Conservation (phyloP, 176 grass and related monocot genomes). For the Oropetium thomaeum region DNA sequence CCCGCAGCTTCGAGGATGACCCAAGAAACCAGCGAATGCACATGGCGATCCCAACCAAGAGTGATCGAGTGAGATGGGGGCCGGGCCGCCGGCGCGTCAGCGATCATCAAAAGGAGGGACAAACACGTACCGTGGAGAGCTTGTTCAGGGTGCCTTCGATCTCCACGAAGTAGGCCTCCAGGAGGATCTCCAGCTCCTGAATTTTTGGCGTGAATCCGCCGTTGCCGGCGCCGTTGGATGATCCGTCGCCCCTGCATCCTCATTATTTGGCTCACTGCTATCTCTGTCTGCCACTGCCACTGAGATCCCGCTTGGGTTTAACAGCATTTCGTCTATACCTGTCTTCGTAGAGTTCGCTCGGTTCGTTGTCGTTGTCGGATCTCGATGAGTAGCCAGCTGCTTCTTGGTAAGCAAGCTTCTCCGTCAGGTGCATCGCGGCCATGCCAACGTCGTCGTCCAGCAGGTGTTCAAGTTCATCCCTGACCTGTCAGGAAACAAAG, state of each 20-base stretch:
- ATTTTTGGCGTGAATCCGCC: conserved; percentile 43
- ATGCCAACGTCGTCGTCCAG: conserved; percentile 73
- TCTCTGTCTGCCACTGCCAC: not conserved
- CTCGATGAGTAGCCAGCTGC: conserved; percentile 17
- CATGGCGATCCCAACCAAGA: not conserved
- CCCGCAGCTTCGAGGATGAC: conserved; percentile 46
- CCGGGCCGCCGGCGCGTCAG: no score
- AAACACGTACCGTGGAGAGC: conserved; percentile 45
- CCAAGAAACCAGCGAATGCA: rapidly evolving
- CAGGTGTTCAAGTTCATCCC: conserved; percentile 73
- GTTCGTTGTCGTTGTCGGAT: conserved; percentile 7
- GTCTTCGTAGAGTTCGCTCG: conserved; percentile 20
- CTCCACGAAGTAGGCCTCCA: conserved; percentile 79
- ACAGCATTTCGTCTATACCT: conserved; percentile 27
- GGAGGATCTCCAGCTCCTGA: conserved; percentile 69
- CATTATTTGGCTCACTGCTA: not conserved
- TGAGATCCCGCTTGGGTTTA: not conserved
- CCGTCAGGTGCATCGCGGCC: conserved; percentile 62
- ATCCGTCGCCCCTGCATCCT: not conserved
- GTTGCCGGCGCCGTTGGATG: not conserved
- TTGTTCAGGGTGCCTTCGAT: conserved; percentile 62
- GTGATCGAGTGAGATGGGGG: not conserved
- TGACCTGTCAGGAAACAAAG: conserved; percentile 37
- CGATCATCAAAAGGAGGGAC: no score
- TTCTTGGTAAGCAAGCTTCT: conserved; percentile 51